Evolutionary conservation across 257 asterid genomes (phyloP).

Genomic region (Fraxinus anomala): DNA sequence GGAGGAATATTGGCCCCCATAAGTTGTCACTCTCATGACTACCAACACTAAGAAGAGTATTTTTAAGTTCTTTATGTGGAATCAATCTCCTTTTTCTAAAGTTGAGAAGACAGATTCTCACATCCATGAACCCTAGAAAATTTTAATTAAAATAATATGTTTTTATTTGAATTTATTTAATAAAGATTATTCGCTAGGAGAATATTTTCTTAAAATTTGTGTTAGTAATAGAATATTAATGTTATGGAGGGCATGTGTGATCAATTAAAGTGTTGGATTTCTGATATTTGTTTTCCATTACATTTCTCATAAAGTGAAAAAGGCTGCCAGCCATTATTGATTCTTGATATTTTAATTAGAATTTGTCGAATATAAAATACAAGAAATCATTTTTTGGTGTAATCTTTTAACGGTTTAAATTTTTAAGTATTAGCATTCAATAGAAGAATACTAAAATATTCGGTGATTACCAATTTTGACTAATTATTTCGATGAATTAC

Average conservation of each 20-base stretch:
- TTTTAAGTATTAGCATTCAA: no score
- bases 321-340: not conserved
- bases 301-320: not conserved
- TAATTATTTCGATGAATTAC: no score
- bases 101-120: not conserved
- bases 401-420: no score
- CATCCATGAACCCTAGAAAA: not conserved
- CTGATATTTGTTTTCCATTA: not conserved
- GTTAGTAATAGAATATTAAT: not conserved
- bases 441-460: no score
- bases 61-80: not conserved
- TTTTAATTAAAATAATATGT: not conserved
- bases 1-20: not conserved
- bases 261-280: not conserved
- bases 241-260: slow-evolving; percentile 3
- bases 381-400: not conserved
- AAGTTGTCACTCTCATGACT: not conserved
- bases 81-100: not conserved
- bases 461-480: no score
- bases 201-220: not conserved
- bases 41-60: not conserved
- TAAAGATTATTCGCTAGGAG: not conserved
- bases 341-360: not conserved
- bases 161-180: not conserved
- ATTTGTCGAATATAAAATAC: not conserved